Evolutionary conservation across 2,329 filamentous ascomycete genomes (phyloP).

Genomic region (Phaeomoniella chlamydospora): DNA sequence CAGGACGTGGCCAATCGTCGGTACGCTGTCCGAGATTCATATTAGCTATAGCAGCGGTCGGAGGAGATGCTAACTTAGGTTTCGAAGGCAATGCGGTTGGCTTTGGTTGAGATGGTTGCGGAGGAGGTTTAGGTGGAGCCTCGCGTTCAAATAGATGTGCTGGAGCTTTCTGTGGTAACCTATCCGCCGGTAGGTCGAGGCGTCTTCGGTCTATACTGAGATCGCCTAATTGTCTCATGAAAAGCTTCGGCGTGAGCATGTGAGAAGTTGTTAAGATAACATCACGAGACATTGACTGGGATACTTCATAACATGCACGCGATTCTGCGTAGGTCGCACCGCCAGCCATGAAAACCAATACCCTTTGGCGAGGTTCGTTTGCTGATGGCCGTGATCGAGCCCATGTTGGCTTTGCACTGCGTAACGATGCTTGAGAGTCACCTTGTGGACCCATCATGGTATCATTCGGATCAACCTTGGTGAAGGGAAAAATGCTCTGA

Average conservation of each 20-base stretch:
- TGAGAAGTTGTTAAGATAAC: slow-evolving; percentile 82
- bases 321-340: slow-evolving; percentile 89
- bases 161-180: slow-evolving; percentile 67
- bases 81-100: slow-evolving; percentile 14
- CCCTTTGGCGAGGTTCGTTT: slow-evolving; percentile 71
- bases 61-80: slow-evolving; percentile 2
- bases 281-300: slow-evolving; percentile 58
- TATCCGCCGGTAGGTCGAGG: slow-evolving; percentile 68
- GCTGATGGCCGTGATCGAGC: slow-evolving; percentile 63
- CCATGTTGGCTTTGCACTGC: slow-evolving; percentile 90
- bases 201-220: slow-evolving; percentile 60
- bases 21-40: slow-evolving; percentile 6
- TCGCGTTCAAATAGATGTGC: slow-evolving; percentile 72
- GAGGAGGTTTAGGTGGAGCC: slow-evolving; percentile 39
- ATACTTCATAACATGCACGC: slow-evolving; percentile 76
- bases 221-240: slow-evolving; percentile 69
- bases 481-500: slow-evolving; percentile 53
- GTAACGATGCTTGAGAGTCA: slow-evolving; percentile 58
- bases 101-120: slow-evolving; percentile 24
- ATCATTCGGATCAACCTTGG: slow-evolving; percentile 48
- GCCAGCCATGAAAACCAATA: slow-evolving; percentile 90
- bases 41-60: slow-evolving; percentile 9
- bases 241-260: slow-evolving; percentile 77
- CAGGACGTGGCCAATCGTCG: neutral
- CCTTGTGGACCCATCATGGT: slow-evolving; percentile 27